Percentiles rank a stretch among this genome's conserved stretches.
Evolutionary conservation across 129 eudicot genomes (phyloP).

Genomic region (Centrapalus pauciflorus): DNA sequence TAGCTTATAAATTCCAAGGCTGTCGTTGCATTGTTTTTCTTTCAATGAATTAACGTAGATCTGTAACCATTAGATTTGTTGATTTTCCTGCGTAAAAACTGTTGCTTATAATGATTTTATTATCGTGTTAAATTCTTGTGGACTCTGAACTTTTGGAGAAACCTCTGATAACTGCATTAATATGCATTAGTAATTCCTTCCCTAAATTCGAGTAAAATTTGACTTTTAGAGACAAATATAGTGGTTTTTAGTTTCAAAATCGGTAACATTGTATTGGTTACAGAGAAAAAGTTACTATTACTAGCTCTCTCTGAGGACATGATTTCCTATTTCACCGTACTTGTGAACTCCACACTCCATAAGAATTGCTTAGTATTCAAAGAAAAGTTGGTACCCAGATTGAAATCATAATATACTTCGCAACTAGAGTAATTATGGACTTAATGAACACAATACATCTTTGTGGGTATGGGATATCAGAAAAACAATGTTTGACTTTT

Average conservation of each 20-base stretch:
- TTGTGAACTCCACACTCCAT: neutral
- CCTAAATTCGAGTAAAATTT: constrained; percentile 1
- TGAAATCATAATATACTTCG: neutral
- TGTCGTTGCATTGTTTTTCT: neutral
- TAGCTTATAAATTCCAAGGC: neutral
- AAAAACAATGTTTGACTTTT: neutral
- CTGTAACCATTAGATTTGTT: neutral
- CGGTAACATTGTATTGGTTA: neutral
- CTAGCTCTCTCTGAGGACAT: neutral
- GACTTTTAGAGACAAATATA: neutral
- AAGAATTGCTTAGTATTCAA: neutral
- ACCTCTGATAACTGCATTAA: neutral
- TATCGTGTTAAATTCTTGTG: neutral
- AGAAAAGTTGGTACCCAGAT: neutral
- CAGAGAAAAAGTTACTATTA: neutral
- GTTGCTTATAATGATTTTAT: neutral
- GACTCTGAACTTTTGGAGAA: neutral
- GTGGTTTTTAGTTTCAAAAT: neutral
- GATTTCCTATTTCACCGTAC: neutral
- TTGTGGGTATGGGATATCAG: neutral
- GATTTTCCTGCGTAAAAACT: neutral
- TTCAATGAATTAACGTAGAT: constrained; percentile 1
- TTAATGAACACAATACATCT: neutral
- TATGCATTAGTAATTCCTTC: neutral
- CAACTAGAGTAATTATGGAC: neutral